These are phyloP conservation scores for Suhomyces terraborum DNA, from an alignment of 1,139 yeast species.

Conservation along the genomic window DNA sequence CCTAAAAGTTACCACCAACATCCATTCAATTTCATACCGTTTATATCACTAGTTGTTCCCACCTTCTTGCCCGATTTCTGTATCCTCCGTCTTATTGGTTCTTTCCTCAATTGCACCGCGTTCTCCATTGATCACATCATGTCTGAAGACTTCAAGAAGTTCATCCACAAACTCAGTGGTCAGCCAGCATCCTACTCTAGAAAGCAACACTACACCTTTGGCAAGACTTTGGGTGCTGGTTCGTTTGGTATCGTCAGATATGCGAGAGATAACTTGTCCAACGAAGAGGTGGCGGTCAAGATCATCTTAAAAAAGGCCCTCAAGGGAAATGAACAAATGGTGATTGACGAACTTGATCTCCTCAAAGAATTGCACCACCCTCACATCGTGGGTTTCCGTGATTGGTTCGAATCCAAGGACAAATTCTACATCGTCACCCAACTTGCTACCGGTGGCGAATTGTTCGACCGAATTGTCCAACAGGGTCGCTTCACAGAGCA, in stretches of 20 bases:
- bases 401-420: constrained; percentile 86
- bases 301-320: constrained; percentile 80
- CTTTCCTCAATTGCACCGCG: too few relatives aligned
- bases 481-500: constrained; percentile 80
- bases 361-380: constrained; percentile 70
- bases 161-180: constrained; percentile 59
- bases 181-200: constrained; percentile 72
- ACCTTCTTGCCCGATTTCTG: too few relatives aligned
- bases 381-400: constrained; percentile 78
- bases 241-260: constrained; percentile 86
- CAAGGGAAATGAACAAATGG: constrained; percentile 70
- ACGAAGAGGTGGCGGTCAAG: constrained; percentile 82
- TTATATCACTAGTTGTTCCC: too few relatives aligned
- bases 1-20: too few relatives aligned
- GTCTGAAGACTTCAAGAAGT: constrained; percentile 28
- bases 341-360: constrained; percentile 73
- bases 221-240: constrained; percentile 86
- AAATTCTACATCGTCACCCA: constrained; percentile 75
- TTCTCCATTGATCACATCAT: constrained; percentile 1
- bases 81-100: too few relatives aligned
- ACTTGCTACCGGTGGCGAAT: constrained; percentile 88
- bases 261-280: constrained; percentile 60
- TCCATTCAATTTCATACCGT: too few relatives aligned
- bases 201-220: constrained; percentile 68
- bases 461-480: constrained; percentile 78